Evolutionary conservation across 192 early-diverging fungal species (phyloP).

Genomic region (Coemansia sp.): DNA sequence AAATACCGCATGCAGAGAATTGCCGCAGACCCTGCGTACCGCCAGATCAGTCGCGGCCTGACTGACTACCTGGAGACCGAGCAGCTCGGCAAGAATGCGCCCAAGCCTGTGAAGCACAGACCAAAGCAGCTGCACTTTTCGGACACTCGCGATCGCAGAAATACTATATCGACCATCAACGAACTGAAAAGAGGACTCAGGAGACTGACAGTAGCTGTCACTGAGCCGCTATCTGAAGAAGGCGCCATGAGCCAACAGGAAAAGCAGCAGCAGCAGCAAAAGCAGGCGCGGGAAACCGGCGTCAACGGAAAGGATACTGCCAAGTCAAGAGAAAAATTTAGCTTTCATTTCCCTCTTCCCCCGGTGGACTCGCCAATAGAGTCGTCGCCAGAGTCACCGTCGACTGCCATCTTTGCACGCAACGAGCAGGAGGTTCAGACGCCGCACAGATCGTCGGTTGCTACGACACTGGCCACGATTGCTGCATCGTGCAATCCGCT

Average conservation of each 20-base stretch:
- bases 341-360: not conserved
- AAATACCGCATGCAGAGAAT: conserved; percentile 65
- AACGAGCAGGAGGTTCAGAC: not conserved
- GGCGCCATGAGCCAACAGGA: not conserved
- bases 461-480: not conserved
- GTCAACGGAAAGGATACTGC: not conserved
- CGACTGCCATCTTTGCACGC: not conserved
- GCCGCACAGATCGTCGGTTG: conserved; percentile 2
- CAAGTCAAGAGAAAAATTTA: not conserved
- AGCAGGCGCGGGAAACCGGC: not conserved
- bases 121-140: not conserved
- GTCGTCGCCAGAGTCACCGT: not conserved
- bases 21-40: conserved; percentile 20
- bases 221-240: not conserved
- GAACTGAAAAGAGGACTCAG: not conserved
- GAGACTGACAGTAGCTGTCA: not conserved
- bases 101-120: not conserved
- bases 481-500: conserved; percentile 3
- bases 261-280: not conserved
- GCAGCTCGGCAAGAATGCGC: not conserved
- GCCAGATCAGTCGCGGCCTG: not conserved
- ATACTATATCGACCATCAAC: not conserved
- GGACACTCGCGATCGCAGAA: not conserved
- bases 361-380: not conserved
- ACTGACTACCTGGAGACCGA: not conserved